A percentile compares a stretch with the other conserved stretches of the same genome.
phyloP scores from a whole-genome alignment of 2,329 filamentous ascomycete species.

The Monilinia vaccinii-corymbosi region DNA sequence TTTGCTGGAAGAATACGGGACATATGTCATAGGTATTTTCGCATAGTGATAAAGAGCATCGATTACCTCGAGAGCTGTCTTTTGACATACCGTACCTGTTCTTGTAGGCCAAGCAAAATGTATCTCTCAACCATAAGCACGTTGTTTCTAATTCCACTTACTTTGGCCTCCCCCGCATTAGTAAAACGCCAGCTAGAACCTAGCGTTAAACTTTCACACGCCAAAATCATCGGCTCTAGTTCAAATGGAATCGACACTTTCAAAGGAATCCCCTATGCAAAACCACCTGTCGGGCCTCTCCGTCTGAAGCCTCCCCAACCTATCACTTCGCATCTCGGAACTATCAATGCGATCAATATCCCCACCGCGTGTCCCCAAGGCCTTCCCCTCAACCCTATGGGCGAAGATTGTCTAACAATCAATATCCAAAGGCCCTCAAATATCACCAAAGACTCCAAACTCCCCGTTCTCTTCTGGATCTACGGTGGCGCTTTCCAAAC shows the following conservation, averaged over 20 bases:
- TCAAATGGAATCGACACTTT: background rate
- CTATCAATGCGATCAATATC: slow-evolving; percentile 24
- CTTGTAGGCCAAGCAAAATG: background rate
- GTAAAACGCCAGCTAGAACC: background rate
- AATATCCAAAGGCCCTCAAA: slow-evolving; percentile 33
- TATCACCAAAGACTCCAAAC: slow-evolving; percentile 40
- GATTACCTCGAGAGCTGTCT: background rate
- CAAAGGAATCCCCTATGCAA: slow-evolving; percentile 33
- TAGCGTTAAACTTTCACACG: background rate
- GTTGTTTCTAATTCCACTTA: background rate
- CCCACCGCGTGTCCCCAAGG: slow-evolving; percentile 30
- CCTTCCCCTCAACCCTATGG: background rate
- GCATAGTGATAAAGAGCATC: background rate
- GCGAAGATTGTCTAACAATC: slow-evolving; percentile 32
- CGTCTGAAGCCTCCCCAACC: slow-evolving; percentile 35
- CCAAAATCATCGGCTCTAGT: background rate
- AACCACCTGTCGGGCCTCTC: slow-evolving; percentile 33
- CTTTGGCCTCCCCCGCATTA: background rate
- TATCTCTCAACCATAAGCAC: background rate
- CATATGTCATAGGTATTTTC: background rate
- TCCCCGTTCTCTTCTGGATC: slow-evolving; percentile 35
- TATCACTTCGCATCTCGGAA: slow-evolving; percentile 16
- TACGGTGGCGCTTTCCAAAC: slow-evolving; percentile 26
- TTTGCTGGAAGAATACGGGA: background rate
- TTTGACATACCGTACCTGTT: background rate